Evolutionary conservation across 192 early-diverging fungal genomes (phyloP).

Genomic region (Chytriomyces sp.): DNA sequence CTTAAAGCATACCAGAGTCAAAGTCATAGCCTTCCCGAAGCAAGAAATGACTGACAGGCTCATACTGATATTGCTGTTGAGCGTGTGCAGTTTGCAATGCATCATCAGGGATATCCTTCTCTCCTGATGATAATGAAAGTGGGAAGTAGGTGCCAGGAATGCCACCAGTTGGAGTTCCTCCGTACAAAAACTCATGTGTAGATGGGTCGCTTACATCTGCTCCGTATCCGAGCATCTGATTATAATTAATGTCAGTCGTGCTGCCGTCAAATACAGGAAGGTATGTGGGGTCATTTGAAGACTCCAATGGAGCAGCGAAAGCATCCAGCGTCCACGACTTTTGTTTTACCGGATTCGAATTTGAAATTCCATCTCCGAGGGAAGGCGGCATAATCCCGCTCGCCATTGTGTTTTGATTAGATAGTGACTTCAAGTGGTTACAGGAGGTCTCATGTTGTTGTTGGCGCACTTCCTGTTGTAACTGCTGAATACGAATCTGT

Average conservation of each 20-base stretch:
- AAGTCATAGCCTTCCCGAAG: slow-evolving; percentile 25
- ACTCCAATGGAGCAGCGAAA: too few species aligned
- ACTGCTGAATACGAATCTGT: too few species aligned
- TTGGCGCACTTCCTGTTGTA: too few species aligned
- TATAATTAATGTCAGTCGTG: slow-evolving; percentile 8
- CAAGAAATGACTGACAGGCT: slow-evolving; percentile 27
- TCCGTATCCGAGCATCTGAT: slow-evolving; percentile 20
- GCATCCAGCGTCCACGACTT: too few species aligned
- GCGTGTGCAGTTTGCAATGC: neutral
- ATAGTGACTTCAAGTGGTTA: too few species aligned
- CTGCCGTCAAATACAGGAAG: slow-evolving; percentile 26
- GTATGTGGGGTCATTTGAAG: slow-evolving; percentile 11
- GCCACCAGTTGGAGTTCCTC: neutral
- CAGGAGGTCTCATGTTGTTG: too few species aligned
- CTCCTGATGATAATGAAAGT: neutral
- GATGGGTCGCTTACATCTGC: slow-evolving; percentile 10
- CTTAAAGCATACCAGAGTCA: slow-evolving; percentile 11
- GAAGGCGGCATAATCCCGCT: too few species aligned
- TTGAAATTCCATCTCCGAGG: too few species aligned
- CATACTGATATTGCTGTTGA: slow-evolving; percentile 21
- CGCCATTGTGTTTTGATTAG: too few species aligned
- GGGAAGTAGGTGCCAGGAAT: neutral
- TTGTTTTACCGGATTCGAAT: too few species aligned
- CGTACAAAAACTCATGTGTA: slow-evolving; percentile 26
- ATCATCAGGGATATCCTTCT: neutral